Conservation (phyloP, 164 flowering plant species). For the Umbilicus rupestris region DNA sequence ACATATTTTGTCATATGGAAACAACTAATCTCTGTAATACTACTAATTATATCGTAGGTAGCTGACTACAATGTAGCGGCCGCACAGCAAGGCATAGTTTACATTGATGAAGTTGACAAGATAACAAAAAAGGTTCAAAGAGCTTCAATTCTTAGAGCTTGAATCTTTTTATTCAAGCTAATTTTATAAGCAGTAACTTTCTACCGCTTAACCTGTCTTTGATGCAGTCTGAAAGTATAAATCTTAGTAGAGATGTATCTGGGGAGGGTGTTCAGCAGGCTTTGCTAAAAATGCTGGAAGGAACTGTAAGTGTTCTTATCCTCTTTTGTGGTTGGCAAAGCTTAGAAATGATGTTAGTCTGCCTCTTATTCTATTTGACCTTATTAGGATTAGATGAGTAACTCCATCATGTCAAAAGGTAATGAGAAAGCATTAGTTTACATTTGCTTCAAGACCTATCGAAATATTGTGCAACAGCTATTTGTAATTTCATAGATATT, state of each 20-base stretch:
- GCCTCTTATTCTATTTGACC: background rate
- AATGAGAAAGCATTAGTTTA: background rate
- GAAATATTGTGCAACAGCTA: background rate
- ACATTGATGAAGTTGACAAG: conserved; percentile 98
- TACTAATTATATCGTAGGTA: conserved; percentile 33
- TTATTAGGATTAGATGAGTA: background rate
- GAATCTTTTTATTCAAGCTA: background rate
- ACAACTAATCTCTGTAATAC: background rate
- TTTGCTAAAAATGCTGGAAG: conserved; percentile 91
- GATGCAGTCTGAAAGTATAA: conserved; percentile 81
- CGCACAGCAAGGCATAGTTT: conserved; percentile 95
- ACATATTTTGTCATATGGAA: background rate
- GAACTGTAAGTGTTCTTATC: conserved; percentile 58
- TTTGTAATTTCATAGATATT: background rate
- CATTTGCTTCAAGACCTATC: background rate
- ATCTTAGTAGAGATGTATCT: conserved; percentile 89
- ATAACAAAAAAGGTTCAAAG: conserved; percentile 76
- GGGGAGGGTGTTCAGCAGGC: conserved; percentile 99
- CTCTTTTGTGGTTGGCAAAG: background rate
- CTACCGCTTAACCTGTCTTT: conserved; percentile 1
- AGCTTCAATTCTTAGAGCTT: background rate
- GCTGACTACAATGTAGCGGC: conserved; percentile 90
- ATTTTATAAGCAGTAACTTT: background rate
- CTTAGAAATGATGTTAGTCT: background rate
- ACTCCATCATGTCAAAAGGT: background rate